Evolutionary conservation across 805 yeast genomes (phyloP).

Genomic region (Wickerhamia fluorescens): DNA sequence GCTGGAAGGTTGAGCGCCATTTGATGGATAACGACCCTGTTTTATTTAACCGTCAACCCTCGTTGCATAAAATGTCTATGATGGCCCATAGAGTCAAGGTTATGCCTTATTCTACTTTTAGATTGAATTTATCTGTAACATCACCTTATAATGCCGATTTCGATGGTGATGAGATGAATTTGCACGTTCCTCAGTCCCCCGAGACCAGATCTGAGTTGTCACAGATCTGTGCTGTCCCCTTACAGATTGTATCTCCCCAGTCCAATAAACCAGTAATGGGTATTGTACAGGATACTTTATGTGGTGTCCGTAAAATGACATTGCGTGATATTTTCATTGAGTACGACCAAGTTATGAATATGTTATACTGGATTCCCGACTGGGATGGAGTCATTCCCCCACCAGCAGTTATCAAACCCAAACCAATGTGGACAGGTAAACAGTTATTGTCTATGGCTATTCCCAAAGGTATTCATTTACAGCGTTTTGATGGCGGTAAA

Average conservation of each 20-base stretch:
- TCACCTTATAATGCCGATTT: slow-evolving; percentile 99
- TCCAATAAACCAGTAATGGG: slow-evolving; percentile 99
- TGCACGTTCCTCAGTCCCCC: slow-evolving; percentile 97
- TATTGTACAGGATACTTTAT: slow-evolving; percentile 96
- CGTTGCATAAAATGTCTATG: slow-evolving; percentile 99
- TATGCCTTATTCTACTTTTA: slow-evolving; percentile 97
- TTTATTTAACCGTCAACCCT: slow-evolving; percentile 97
- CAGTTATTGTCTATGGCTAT: slow-evolving; percentile 88
- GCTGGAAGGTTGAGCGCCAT: slow-evolving; percentile 99
- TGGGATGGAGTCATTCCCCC: slow-evolving; percentile 99
- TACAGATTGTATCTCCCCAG: slow-evolving; percentile 97
- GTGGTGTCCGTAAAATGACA: slow-evolving; percentile 96
- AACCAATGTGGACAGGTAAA: slow-evolving; percentile 96
- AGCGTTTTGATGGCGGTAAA: slow-evolving; percentile 86
- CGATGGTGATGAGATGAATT: slow-evolving; percentile 99
- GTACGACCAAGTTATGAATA: slow-evolving; percentile 91
- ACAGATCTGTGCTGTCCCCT: slow-evolving; percentile 93
- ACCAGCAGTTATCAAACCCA: slow-evolving; percentile 91
- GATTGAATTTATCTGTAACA: slow-evolving; percentile 93
- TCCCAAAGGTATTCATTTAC: slow-evolving; percentile 93
- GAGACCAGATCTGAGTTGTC: slow-evolving; percentile 96
- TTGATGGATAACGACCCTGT: slow-evolving; percentile 97
- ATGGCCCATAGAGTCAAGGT: slow-evolving; percentile 98
- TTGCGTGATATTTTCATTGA: slow-evolving; percentile 83
- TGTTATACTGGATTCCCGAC: slow-evolving; percentile 94